Percentiles rank a stretch among this genome's conserved stretches.
These are phyloP conservation scores for Colletotrichum trifolii DNA, from an alignment of 2,329 filamentous ascomycete genomes.

Conservation along the genomic window DNA sequence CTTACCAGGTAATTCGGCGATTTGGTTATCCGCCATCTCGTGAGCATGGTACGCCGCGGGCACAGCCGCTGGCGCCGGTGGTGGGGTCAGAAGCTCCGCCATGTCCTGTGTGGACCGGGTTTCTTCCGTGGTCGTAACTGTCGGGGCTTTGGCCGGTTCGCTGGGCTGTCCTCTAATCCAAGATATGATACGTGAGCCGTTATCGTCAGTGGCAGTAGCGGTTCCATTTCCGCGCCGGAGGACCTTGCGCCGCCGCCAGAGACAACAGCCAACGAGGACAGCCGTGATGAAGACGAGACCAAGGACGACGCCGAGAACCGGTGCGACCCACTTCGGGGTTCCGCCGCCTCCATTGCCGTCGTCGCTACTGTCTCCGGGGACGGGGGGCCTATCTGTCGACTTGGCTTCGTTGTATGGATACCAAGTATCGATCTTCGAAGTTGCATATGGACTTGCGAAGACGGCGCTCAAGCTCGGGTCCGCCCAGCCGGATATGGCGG, in stretches of 20 bases:
- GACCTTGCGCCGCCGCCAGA: slow-evolving; percentile 63
- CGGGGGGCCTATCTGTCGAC: slow-evolving; percentile 41
- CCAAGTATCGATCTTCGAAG: slow-evolving; percentile 65
- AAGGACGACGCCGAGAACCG: slow-evolving; percentile 71
- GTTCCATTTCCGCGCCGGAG: slow-evolving; percentile 50
- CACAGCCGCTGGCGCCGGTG: slow-evolving; percentile 32
- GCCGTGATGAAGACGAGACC: slow-evolving; percentile 67
- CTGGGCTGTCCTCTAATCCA: slow-evolving; percentile 62
- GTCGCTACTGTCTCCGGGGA: slow-evolving; percentile 25
- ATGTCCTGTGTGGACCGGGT: slow-evolving; percentile 51
- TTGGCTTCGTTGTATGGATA: slow-evolving; percentile 66
- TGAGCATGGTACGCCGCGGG: slow-evolving; percentile 34
- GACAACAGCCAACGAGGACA: slow-evolving; percentile 60
- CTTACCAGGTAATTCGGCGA: slow-evolving; percentile 62
- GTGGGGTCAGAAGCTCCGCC: slow-evolving; percentile 45
- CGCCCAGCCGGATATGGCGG: slow-evolving; percentile 68
- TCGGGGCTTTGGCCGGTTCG: slow-evolving; percentile 54
- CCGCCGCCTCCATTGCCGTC: slow-evolving; percentile 46
- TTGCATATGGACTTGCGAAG: slow-evolving; percentile 67
- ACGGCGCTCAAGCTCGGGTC: slow-evolving; percentile 59
- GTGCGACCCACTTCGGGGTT: slow-evolving; percentile 68
- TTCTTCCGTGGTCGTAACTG: slow-evolving; percentile 57
- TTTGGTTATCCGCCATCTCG: slow-evolving; percentile 56
- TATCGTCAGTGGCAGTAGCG: slow-evolving; percentile 57
- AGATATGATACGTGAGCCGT: slow-evolving; percentile 58